phyloP scores from a whole-genome alignment of 108 stramenopile species.

The Skeletonema potamos region DNA sequence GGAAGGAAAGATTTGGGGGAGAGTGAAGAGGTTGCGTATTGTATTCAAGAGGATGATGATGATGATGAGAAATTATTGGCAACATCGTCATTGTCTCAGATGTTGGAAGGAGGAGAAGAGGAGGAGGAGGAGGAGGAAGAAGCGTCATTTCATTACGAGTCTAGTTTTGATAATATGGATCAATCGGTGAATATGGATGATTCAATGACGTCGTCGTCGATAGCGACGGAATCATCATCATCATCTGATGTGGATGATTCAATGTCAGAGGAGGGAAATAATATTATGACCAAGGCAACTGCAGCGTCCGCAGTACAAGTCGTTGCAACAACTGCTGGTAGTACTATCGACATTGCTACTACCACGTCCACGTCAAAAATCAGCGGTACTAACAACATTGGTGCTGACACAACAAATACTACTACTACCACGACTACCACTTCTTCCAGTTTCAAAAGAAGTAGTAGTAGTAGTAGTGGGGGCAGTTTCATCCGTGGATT shows the following conservation, averaged over 20 bases:
- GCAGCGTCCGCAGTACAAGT: background rate
- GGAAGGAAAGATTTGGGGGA: no score
- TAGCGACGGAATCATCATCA: no score
- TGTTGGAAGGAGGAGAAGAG: background rate
- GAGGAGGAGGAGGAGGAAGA: background rate
- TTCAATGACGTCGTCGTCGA: conserved; percentile 9
- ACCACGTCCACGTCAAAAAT: no score
- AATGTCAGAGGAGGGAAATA: background rate
- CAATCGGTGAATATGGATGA: conserved; percentile 26
- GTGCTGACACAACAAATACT: background rate
- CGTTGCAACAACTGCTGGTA: background rate
- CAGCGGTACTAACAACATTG: background rate
- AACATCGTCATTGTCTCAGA: background rate
- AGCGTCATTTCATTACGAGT: background rate
- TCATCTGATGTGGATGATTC: background rate
- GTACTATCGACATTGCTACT: no score
- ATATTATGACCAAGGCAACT: background rate
- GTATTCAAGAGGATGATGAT: background rate
- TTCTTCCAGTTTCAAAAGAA: no score
- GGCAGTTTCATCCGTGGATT: background rate
- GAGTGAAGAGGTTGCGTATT: no score
- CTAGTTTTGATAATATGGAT: conserved; percentile 32
- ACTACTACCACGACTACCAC: background rate
- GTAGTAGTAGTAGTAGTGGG: background rate
- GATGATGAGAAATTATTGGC: background rate